Evolutionary conservation across 1,139 yeast species (phyloP).

Genomic region (Hansenula anomala): DNA sequence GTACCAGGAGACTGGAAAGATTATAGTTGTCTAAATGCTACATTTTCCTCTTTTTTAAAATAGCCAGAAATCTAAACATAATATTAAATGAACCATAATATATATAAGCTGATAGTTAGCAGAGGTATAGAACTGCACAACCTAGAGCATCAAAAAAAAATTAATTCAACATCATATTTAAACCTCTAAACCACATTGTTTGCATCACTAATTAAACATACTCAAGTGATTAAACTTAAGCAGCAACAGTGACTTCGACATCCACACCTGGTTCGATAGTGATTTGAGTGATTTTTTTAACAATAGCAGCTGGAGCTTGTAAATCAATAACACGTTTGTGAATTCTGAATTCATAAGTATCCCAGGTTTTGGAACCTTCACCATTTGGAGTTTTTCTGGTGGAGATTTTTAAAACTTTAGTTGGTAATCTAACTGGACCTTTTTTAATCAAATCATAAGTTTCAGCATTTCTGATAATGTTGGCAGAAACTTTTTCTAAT

Average conservation of each 20-base stretch:
- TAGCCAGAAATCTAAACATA: conserved; percentile 1
- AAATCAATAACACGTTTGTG: conserved; percentile 99
- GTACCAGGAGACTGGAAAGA: too few species aligned
- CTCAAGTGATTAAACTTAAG: conserved; percentile 48
- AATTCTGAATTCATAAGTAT: conserved; percentile 98
- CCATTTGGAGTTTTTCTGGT: conserved; percentile 99
- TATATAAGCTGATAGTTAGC: conserved; percentile 23
- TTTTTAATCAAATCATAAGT: conserved; percentile 78
- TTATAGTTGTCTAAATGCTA: too few species aligned
- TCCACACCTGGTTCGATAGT: conserved; percentile 81
- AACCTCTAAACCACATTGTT: not conserved
- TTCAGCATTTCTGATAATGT: conserved; percentile 86
- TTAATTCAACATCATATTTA: conserved; percentile 6
- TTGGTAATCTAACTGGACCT: conserved; percentile 99
- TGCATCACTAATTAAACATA: not conserved
- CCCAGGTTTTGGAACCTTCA: conserved; percentile 99
- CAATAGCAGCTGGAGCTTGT: conserved; percentile 93
- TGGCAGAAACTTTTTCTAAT: conserved; percentile 89
- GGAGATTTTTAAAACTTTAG: conserved; percentile 96
- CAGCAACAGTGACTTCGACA: conserved; percentile 48
- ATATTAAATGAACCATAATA: conserved; percentile 17
- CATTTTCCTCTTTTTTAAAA: too few species aligned
- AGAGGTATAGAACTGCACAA: conserved; percentile 25
- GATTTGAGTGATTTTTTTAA: conserved; percentile 93
- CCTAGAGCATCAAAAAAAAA: conserved; percentile 19